Conservation (phyloP, 352 stramenopile genomes). For the Globisporangium splendens region DNA sequence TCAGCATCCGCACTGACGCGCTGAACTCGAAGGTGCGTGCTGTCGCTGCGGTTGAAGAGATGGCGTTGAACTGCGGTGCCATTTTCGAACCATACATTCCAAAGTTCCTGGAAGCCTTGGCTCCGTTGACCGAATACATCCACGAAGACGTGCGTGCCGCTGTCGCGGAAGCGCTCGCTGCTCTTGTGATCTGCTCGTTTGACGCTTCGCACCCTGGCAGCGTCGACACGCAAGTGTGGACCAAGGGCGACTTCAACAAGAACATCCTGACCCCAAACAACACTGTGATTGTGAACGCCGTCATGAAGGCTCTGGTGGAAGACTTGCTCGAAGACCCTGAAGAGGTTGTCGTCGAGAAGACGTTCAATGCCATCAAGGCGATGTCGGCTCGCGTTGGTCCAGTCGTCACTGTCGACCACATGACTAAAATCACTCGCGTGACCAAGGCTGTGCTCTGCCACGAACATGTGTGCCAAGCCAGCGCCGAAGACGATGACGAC, state of each 20-base stretch:
- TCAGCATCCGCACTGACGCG: slow-evolving; percentile 85
- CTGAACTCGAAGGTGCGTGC: slow-evolving; percentile 85
- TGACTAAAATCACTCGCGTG: slow-evolving; percentile 73
- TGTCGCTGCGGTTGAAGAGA: slow-evolving; percentile 78
- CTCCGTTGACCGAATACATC: slow-evolving; percentile 81
- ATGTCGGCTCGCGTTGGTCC: slow-evolving; percentile 93
- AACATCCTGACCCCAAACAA: slow-evolving; percentile 78
- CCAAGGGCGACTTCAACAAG: slow-evolving; percentile 80
- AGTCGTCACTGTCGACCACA: slow-evolving; percentile 89
- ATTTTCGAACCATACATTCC: slow-evolving; percentile 84
- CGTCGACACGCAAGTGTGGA: slow-evolving; percentile 82
- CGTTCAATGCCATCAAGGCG: slow-evolving; percentile 94
- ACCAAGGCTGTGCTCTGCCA: slow-evolving; percentile 86
- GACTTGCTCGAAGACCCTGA: slow-evolving; percentile 81
- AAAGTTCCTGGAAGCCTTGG: slow-evolving; percentile 77
- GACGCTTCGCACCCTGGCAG: slow-evolving; percentile 68
- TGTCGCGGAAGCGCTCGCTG: slow-evolving; percentile 74
- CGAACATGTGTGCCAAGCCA: slow-evolving; percentile 90
- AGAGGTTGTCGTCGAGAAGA: slow-evolving; percentile 92
- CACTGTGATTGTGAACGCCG: slow-evolving; percentile 62
- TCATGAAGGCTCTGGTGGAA: slow-evolving; percentile 76
- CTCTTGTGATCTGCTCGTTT: slow-evolving; percentile 84
- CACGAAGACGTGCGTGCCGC: slow-evolving; percentile 83
- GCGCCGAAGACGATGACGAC: slow-evolving; percentile 86
- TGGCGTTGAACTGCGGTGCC: slow-evolving; percentile 74